phyloP scores from a whole-genome alignment of 2,329 filamentous ascomycete species.

The Dothiorella sarmentorum region DNA sequence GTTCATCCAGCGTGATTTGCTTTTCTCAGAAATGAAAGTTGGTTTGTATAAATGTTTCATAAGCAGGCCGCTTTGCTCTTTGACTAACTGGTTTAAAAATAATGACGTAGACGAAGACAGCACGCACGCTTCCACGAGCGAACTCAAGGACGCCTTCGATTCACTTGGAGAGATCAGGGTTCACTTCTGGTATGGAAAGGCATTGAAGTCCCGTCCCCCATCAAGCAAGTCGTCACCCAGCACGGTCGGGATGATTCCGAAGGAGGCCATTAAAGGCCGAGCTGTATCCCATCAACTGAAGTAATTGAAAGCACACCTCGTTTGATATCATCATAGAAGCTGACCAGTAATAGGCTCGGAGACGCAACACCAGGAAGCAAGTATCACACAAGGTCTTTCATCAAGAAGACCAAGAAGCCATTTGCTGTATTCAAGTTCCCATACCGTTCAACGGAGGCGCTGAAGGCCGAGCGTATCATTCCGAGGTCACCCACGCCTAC shows the following conservation, averaged over 20 bases:
- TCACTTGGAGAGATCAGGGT: neutral
- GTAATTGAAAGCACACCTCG: slow-evolving; percentile 3
- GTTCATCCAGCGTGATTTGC: too few species aligned
- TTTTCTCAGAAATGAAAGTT: too few species aligned
- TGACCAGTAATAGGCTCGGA: neutral
- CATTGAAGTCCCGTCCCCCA: neutral
- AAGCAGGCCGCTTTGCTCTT: too few species aligned
- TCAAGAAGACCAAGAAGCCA: slow-evolving; percentile 20
- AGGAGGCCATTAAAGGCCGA: slow-evolving; percentile 27
- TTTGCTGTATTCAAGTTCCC: slow-evolving; percentile 28
- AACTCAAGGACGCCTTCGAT: neutral
- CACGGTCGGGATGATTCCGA: slow-evolving; percentile 19
- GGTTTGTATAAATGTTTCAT: too few species aligned
- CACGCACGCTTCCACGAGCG: neutral
- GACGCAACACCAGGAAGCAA: neutral
- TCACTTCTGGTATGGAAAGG: neutral
- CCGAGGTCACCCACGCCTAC: slow-evolving; percentile 28
- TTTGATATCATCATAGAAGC: neutral
- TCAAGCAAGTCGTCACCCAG: neutral
- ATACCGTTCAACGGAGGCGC: slow-evolving; percentile 29
- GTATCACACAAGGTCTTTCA: neutral
- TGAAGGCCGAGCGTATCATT: slow-evolving; percentile 34
- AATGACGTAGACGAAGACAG: neutral
- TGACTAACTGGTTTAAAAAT: too few species aligned
- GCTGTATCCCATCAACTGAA: slow-evolving; percentile 24